phyloP scores from a whole-genome alignment of 192 early-diverging fungal species.

The Dispira simplex region DNA sequence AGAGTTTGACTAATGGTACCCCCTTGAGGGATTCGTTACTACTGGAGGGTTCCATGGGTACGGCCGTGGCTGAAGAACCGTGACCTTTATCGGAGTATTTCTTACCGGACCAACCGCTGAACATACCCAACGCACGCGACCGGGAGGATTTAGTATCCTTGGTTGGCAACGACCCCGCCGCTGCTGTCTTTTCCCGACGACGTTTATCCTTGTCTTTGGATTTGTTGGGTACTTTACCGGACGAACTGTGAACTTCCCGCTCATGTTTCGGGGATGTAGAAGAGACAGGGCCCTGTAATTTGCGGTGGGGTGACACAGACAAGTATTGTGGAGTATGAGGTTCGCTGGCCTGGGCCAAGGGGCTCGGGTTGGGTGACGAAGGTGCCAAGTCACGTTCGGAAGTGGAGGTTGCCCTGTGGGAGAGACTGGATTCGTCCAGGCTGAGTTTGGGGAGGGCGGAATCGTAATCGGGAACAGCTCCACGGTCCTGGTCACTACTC shows the following conservation, averaged over 20 bases:
- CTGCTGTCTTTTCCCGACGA: neutral
- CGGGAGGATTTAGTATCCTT: neutral
- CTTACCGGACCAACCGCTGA: slow-evolving; percentile 4
- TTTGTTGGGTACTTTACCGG: too few relatives aligned
- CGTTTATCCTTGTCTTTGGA: slow-evolving; percentile 6
- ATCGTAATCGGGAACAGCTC: neutral
- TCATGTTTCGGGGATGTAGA: neutral
- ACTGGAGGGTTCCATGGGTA: slow-evolving; percentile 1
- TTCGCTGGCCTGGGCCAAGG: neutral
- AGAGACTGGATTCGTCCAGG: slow-evolving; percentile 1
- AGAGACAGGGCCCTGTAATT: neutral
- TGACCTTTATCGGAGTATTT: neutral
- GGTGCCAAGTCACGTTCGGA: neutral
- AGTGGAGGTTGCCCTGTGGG: neutral
- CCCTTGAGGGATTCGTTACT: slow-evolving; percentile 10
- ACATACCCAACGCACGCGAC: slow-evolving; percentile 7
- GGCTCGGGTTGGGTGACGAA: neutral
- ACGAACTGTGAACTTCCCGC: neutral
- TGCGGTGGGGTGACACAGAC: neutral
- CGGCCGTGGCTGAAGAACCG: neutral
- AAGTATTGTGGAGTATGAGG: neutral
- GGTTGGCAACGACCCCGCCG: neutral
- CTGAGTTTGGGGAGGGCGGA: slow-evolving; percentile 7
- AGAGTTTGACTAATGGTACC: neutral
- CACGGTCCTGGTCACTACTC: slow-evolving; percentile 3